Conservation (phyloP, 768 basidiomycete species). For the Rhizopogon roseolus region DNA sequence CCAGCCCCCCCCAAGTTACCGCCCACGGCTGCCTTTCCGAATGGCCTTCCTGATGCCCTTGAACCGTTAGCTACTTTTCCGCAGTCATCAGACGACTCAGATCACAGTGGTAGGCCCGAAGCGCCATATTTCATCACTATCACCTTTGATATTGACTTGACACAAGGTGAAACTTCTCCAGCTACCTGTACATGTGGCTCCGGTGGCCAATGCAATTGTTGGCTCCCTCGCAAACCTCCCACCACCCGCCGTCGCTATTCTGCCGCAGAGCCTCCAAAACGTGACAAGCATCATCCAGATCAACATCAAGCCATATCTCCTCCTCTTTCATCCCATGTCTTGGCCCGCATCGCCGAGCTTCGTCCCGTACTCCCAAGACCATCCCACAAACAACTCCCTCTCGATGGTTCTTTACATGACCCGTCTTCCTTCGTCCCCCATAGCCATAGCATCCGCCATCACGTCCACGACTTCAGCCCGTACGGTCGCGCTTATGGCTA, state of each 20-base stretch:
- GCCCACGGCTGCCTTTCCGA: slow-evolving; percentile 73
- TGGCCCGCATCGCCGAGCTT: slow-evolving; percentile 58
- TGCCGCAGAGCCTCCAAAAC: slow-evolving; percentile 23
- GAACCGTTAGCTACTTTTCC: slow-evolving; percentile 41
- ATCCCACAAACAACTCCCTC: slow-evolving; percentile 12
- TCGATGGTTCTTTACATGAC: slow-evolving; percentile 39
- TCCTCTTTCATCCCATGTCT: slow-evolving; percentile 41
- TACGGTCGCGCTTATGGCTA: slow-evolving; percentile 65
- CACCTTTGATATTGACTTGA: slow-evolving; percentile 40
- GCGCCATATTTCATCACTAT: slow-evolving; percentile 34
- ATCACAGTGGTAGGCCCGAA: slow-evolving; percentile 61
- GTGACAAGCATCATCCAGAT: slow-evolving; percentile 21
- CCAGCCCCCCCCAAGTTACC: slow-evolving; percentile 58
- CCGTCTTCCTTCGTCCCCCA: slow-evolving; percentile 43
- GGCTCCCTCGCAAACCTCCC: slow-evolving; percentile 42
- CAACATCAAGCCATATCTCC: slow-evolving; percentile 10
- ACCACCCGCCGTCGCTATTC: slow-evolving; percentile 31
- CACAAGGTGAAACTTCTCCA: slow-evolving; percentile 40
- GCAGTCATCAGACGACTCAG: slow-evolving; percentile 51
- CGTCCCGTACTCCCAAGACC: slow-evolving; percentile 72
- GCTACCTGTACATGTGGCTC: slow-evolving; percentile 43
- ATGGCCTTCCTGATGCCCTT: slow-evolving; percentile 68
- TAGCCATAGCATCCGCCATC: slow-evolving; percentile 38
- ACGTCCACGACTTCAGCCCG: slow-evolving; percentile 54
- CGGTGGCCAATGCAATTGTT: slow-evolving; percentile 53